A percentile compares a stretch with the other conserved stretches of the same genome.
Evolutionary conservation across 1,139 yeast species (phyloP).

Genomic region (Geotrichum europaeum): DNA sequence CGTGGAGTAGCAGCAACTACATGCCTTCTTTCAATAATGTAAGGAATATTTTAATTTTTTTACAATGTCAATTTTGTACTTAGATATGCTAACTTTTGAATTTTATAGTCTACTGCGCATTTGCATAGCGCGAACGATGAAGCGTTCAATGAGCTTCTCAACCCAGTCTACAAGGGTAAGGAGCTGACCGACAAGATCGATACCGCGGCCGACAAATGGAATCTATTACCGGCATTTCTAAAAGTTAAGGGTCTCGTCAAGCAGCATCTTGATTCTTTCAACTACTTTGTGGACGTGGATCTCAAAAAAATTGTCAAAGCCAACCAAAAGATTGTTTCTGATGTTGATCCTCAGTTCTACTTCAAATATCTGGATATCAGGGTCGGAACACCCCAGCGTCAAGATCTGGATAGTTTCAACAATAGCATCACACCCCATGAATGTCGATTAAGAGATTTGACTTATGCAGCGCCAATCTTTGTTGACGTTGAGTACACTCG

Average conservation of each 20-base stretch:
- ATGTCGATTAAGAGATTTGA: slow-evolving; percentile 88
- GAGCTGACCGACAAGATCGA: slow-evolving; percentile 77
- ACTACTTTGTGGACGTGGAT: slow-evolving; percentile 90
- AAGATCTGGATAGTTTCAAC: slow-evolving; percentile 42
- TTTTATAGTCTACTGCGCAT: slow-evolving; percentile 8
- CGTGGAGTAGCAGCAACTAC: neutral
- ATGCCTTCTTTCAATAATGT: slow-evolving; percentile 15
- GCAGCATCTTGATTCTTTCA: slow-evolving; percentile 95
- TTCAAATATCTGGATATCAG: slow-evolving; percentile 86
- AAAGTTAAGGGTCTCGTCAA: slow-evolving; percentile 94
- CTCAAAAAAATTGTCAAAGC: slow-evolving; percentile 88
- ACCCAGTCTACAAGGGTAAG: slow-evolving; percentile 83
- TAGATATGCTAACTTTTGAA: neutral
- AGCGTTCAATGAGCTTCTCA: slow-evolving; percentile 61
- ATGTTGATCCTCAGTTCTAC: slow-evolving; percentile 95
- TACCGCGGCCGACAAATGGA: slow-evolving; percentile 93
- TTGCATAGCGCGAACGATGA: slow-evolving; percentile 13
- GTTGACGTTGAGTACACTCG: slow-evolving; percentile 97
- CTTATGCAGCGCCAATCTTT: slow-evolving; percentile 92
- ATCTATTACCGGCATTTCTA: slow-evolving; percentile 86
- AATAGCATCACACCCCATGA: slow-evolving; percentile 79
- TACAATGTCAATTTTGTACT: neutral
- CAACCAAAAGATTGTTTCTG: slow-evolving; percentile 80
- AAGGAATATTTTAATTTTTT: neutral
- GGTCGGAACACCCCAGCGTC: slow-evolving; percentile 54